phyloP scores from a whole-genome alignment of 257 asterid species.

The Fraxinus anomala region DNA sequence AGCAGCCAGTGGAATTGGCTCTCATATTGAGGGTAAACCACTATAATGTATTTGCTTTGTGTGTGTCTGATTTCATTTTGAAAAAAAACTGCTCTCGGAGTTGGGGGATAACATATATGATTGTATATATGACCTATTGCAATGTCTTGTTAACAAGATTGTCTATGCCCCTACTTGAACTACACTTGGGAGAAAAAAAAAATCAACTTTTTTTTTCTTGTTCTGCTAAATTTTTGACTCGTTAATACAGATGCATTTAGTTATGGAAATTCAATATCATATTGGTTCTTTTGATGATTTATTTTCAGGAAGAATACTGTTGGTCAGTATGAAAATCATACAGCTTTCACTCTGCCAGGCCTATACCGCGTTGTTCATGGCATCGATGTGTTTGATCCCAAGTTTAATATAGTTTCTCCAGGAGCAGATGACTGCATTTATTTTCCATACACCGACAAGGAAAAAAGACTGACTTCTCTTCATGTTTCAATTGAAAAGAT shows the following conservation, averaged over 20 bases:
- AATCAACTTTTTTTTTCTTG: background rate
- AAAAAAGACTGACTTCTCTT: constrained; percentile 71
- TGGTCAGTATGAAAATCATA: constrained; percentile 93
- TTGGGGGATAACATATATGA: background rate
- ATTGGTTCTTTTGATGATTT: constrained; percentile 12
- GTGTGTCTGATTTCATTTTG: background rate
- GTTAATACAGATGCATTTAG: background rate
- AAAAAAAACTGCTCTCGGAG: background rate
- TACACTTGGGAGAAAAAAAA: background rate
- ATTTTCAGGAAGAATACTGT: constrained; percentile 77
- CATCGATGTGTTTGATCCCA: constrained; percentile 91
- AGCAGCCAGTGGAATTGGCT: background rate
- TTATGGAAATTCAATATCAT: background rate
- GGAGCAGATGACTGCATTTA: constrained; percentile 90
- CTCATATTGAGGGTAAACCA: background rate
- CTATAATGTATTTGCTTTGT: background rate
- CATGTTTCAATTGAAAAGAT: constrained; percentile 71
- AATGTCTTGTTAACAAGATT: background rate
- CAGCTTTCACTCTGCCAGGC: constrained; percentile 88
- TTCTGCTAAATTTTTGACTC: background rate
- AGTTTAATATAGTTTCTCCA: constrained; percentile 97
- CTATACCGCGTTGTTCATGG: constrained; percentile 98
- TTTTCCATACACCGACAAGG: constrained; percentile 70
- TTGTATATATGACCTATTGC: background rate
- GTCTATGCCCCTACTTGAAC: background rate